A percentile compares a stretch with the other conserved stretches of the same genome.
Evolutionary conservation across 2,329 filamentous ascomycete species (phyloP).

Genomic region (Calonectria pteridis): DNA sequence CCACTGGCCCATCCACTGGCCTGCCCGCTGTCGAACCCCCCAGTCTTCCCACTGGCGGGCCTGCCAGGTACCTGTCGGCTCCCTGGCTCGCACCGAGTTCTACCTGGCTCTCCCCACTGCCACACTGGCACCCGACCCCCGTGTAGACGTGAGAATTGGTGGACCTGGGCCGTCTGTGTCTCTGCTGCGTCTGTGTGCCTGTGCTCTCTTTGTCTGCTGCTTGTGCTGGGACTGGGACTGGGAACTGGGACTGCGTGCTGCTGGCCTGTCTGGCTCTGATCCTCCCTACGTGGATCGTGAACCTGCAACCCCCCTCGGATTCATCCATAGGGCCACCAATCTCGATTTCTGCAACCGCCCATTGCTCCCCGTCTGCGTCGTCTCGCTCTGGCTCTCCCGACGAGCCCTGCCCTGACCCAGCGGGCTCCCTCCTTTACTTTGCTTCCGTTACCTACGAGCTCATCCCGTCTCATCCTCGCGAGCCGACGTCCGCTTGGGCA

Average conservation of each 20-base stretch:
- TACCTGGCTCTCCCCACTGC: slow-evolving; percentile 24
- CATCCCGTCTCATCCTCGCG: slow-evolving; percentile 40
- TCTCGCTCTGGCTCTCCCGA: slow-evolving; percentile 29
- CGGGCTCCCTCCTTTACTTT: slow-evolving; percentile 30
- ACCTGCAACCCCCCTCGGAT: slow-evolving; percentile 42
- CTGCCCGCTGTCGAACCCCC: slow-evolving; percentile 33
- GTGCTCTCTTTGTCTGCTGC: slow-evolving; percentile 13
- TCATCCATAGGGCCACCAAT: slow-evolving; percentile 36
- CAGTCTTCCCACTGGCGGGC: slow-evolving; percentile 20
- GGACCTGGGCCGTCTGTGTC: slow-evolving; percentile 9
- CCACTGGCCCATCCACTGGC: slow-evolving; percentile 33
- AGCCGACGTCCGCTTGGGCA: slow-evolving; percentile 40
- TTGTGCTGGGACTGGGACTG: too few species aligned
- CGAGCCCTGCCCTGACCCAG: slow-evolving; percentile 33
- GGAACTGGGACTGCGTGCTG: slow-evolving; percentile 14
- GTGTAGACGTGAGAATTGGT: slow-evolving; percentile 28
- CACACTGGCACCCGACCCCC: slow-evolving; percentile 27
- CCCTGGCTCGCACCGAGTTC: slow-evolving; percentile 1
- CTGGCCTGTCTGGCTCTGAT: slow-evolving; percentile 11
- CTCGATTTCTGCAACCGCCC: slow-evolving; percentile 38
- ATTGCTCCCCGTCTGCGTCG: slow-evolving; percentile 34
- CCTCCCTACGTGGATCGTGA: slow-evolving; percentile 45
- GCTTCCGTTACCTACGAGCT: slow-evolving; percentile 35
- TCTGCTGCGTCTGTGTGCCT: slow-evolving; percentile 13
- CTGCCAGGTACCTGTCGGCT: slow-evolving; percentile 15